Evolutionary conservation across 352 stramenopile genomes (phyloP).

Genomic region (Lagenidium sp.): DNA sequence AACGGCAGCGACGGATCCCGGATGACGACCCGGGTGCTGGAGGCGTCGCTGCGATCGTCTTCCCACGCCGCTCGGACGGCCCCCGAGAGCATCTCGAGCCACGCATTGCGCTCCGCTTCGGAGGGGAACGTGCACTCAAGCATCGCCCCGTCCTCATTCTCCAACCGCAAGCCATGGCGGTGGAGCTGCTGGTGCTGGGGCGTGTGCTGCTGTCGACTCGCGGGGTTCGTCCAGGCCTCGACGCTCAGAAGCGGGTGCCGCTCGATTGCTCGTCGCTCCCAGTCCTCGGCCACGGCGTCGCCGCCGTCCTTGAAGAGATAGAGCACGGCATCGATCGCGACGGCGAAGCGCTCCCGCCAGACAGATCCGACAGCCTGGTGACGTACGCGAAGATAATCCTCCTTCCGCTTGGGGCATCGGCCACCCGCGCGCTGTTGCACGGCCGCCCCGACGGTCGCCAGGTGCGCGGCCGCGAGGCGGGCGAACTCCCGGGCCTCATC

Average conservation of each 20-base stretch:
- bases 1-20: conserved; percentile 47
- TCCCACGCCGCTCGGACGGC: background rate
- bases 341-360: conserved; percentile 15
- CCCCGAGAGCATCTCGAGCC: conserved; percentile 18
- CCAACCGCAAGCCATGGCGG: conserved; percentile 38
- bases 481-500: conserved; percentile 43
- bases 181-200: background rate
- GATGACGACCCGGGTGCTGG: conserved; percentile 8
- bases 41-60: background rate
- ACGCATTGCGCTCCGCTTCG: conserved; percentile 25
- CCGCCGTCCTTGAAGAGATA: conserved; percentile 23
- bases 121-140: conserved; percentile 37
- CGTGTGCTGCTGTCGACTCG: too few relatives aligned
- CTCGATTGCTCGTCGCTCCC: conserved; percentile 23
- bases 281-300: conserved; percentile 16
- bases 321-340: conserved; percentile 6
- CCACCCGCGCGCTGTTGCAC: too few relatives aligned
- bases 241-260: conserved; percentile 39
- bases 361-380: conserved; percentile 14
- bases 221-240: conserved; percentile 49
- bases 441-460: background rate
- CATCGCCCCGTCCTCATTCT: conserved; percentile 48
- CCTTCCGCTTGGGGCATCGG: too few relatives aligned
- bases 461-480: conserved; percentile 32
- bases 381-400: conserved; percentile 15